phyloP scores from a whole-genome alignment of 2,329 filamentous ascomycete genomes.

The Colletotrichum sp. region DNA sequence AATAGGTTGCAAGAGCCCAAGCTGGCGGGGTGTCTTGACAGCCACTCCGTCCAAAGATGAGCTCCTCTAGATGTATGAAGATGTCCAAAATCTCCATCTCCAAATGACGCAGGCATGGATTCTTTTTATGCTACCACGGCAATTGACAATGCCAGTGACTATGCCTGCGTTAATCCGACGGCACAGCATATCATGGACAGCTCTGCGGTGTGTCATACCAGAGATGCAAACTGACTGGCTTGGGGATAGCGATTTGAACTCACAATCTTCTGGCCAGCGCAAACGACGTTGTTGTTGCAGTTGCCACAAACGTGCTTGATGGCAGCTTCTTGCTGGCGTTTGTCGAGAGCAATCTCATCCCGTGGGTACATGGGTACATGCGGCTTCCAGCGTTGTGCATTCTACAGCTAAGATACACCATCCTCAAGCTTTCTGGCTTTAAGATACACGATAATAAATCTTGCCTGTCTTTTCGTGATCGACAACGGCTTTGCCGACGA shows the following conservation, averaged over 20 bases:
- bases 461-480: neutral
- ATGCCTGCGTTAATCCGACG: neutral
- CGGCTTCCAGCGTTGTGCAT: too few species aligned
- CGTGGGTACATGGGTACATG: too few species aligned
- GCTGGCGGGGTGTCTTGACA: neutral
- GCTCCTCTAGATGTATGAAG: neutral
- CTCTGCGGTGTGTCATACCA: neutral
- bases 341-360: neutral
- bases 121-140: neutral
- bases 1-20: neutral
- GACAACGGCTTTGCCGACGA: neutral
- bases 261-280: neutral
- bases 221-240: neutral
- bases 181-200: neutral
- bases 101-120: neutral
- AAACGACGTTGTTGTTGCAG: neutral
- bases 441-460: too few species aligned
- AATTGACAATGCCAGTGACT: neutral
- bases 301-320: neutral
- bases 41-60: neutral
- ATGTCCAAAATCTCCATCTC: neutral
- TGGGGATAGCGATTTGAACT: neutral
- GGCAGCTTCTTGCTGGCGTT: neutral
- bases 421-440: too few species aligned
- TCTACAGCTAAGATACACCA: too few species aligned